phyloP scores from a whole-genome alignment of 176 grass and related monocot species.

The Oryza meyeriana region DNA sequence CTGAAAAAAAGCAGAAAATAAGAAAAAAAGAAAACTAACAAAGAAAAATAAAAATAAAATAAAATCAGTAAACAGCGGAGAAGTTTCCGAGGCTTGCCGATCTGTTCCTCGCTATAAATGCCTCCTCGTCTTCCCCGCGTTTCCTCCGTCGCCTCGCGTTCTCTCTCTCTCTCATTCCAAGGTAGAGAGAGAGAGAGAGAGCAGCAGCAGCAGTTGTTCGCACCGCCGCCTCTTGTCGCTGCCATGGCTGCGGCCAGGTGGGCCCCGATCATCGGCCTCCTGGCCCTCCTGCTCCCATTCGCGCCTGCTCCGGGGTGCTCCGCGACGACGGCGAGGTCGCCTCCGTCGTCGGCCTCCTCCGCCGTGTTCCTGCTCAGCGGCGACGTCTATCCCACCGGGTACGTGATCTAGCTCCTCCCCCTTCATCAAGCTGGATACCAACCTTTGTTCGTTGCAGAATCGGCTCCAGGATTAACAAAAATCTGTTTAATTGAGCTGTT shows the following conservation, averaged over 20 bases:
- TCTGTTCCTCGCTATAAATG: conserved; percentile 41
- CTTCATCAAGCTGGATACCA: background rate
- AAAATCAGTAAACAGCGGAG: background rate
- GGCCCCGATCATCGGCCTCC: background rate
- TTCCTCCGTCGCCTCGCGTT: background rate
- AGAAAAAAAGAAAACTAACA: too few relatives aligned
- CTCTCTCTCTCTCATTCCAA: background rate
- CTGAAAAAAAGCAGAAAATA: too few relatives aligned
- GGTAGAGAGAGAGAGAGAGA: conserved; percentile 2
- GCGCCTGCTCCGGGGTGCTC: conserved; percentile 1
- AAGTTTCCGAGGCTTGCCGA: background rate
- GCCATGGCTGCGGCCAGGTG: conserved; percentile 20
- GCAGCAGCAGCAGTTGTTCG: too few relatives aligned
- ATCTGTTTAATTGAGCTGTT: background rate
- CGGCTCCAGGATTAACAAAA: background rate
- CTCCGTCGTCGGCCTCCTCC: conserved; percentile 28
- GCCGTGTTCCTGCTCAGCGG: conserved; percentile 69
- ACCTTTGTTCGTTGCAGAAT: background rate
- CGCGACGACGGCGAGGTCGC: conserved; percentile 28
- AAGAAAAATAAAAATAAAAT: too few relatives aligned
- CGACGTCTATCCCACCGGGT: conserved; percentile 74
- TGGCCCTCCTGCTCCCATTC: background rate
- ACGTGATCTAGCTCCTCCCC: background rate
- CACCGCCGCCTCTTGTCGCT: background rate
- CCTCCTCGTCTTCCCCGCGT: background rate